A percentile compares a stretch with the other conserved stretches of the same genome.
These are phyloP conservation scores for Zoysia japonica DNA, from an alignment of 176 grass and related monocot genomes.

Conservation along the genomic window DNA sequence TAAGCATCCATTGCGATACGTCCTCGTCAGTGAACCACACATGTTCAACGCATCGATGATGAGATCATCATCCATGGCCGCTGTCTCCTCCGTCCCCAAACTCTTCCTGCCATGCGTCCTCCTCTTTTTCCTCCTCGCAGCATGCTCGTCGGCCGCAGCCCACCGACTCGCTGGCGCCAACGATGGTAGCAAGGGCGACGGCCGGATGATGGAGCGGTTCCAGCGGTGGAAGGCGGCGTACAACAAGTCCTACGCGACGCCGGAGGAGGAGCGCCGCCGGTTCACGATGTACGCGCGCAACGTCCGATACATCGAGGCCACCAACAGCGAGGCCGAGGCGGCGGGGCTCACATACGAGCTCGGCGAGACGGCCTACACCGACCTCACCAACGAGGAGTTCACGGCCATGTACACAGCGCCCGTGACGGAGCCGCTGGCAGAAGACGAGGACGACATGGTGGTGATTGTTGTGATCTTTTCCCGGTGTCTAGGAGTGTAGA, in stretches of 20 bases:
- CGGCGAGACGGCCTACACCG: slow-evolving; percentile 56
- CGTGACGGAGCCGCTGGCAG: background rate
- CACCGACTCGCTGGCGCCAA: background rate
- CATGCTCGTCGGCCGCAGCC: background rate
- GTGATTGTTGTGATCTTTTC: too few relatives aligned
- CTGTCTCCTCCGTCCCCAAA: background rate
- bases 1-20: background rate
- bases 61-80: slow-evolving; percentile 26
- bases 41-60: background rate
- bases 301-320: slow-evolving; percentile 53
- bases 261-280: slow-evolving; percentile 32
- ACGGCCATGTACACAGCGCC: slow-evolving; percentile 45
- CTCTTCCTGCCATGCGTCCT: background rate
- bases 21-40: background rate
- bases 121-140: background rate
- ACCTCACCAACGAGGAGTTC: slow-evolving; percentile 64
- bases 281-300: slow-evolving; percentile 40
- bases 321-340: slow-evolving; percentile 33
- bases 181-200: background rate
- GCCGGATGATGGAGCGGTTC: slow-evolving; percentile 20
- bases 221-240: slow-evolving; percentile 44
- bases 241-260: slow-evolving; percentile 27
- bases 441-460: background rate
- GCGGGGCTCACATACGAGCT: slow-evolving; percentile 55
- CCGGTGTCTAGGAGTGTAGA: too few relatives aligned